Evolutionary conservation across 1,139 yeast genomes (phyloP), one percentile per base, ranked within the genome.

Genomic region (Yamadazyma trypodendri): DNA sequence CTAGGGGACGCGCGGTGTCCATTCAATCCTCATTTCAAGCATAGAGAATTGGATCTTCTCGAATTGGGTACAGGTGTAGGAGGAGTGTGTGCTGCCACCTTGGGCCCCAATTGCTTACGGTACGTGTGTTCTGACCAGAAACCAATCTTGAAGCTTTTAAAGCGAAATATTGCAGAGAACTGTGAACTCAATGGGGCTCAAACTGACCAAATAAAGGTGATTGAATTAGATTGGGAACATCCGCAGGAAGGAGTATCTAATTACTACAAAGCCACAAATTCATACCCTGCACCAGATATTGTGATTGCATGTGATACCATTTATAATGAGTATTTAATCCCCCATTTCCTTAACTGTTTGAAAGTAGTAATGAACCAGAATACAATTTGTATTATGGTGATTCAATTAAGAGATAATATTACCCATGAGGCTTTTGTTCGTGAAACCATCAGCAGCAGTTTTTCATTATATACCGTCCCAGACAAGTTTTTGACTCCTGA

Each of bases 51-150:
- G 6, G 45, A 43, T 1, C 69, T 81, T 0, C 58, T 83, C 2
- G 92, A 84, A 48, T 54, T 84, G 6, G 94, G 94, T 0, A 58
- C 85, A 12, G 94, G 94, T 0, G 74, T 74, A 0, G 71, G 81
- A 0, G 89, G 84, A 0, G 55, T 82, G 1, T 55, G 78, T 20
- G 79, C 79, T 0, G 56, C 73, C 3, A 54, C 69, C 0, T 42
- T 83, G 11, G 77, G 75, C 0, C 65, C 66, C 0, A 31, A 38
- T 10, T 62, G 67, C 8, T 36, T 48, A 0, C 52, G 54, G 17
- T 81, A 68, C 46, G 56, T 81, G 1, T 82, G 84, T 2, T 77
- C 86, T 0, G 94, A 84, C 52, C 90, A 83, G 49, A 59, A 58
- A 25, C 81, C 72, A 38, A 51, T 84, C 11, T 50, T 82, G 32